Evolutionary conservation across 2,329 filamentous ascomycete species (phyloP), one percentile per base, ranked within the genome.

Genomic region (Penicillium sumatraense): DNA sequence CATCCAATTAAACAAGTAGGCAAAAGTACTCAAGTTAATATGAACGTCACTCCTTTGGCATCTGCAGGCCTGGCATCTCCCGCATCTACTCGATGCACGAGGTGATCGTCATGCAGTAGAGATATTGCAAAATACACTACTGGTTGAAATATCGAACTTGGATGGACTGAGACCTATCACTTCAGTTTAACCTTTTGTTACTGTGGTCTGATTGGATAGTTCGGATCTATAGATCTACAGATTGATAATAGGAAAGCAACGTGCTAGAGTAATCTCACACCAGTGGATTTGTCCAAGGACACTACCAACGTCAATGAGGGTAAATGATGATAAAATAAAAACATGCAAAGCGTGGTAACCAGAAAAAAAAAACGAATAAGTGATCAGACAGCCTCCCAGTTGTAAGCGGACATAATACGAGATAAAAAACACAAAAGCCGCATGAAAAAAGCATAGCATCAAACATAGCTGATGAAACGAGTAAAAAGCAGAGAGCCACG

Each of bases 311-410:
- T 23, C 21, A 13, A 42, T 21, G 14, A 14, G 16, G 9, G 26
- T 11, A 23, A 16, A 16, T 27, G 9, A 8, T 9, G 8, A 44
- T 44, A 26, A 40, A 45, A 42, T 18, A 51, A 23, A 47, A 42
- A 49, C 45, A 51, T 51, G 56, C 51, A 57, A 44, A 44, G 36
- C 26, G 53, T 31, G 42, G 24, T 46, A 54, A 46, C 35, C 45
- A 45, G 45, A 45, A 58, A 57, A 56, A 49, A 35, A 53, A 40
- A 60, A 62, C 61, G 41, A n/a, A n/a, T n/a, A n/a, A 59, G 51
- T 74, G 68, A 74, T 74, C 72, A 75, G 68, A 75, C 72, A 75
- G 69, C 72, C 72, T 71, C 70, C 70, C 72, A 72, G 56, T 53
- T 64, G 54, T 44, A 44, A 26, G 11, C 40, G 24, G 24, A 44